Conservation (phyloP, 768 basidiomycete species). For the Macrocybe gigantea region DNA sequence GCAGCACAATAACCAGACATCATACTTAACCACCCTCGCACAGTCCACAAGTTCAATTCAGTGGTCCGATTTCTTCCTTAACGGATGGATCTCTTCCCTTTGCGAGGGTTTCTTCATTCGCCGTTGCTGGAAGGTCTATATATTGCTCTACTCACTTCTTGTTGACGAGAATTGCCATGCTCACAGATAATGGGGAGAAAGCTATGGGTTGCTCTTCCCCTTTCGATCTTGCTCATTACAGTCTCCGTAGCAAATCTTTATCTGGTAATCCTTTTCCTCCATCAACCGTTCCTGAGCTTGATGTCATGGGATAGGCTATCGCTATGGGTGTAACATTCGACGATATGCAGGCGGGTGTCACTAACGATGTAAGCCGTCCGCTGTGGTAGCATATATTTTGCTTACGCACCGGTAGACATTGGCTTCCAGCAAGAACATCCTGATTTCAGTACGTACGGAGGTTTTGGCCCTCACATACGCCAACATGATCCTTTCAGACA, state of each 20-base stretch:
- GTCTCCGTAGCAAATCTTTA: conserved; percentile 33
- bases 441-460: conserved; percentile 20
- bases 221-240: conserved; percentile 25
- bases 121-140: conserved; percentile 45
- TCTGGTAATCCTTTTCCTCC: conserved; percentile 20
- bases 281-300: background rate
- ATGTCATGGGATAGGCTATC: conserved; percentile 15
- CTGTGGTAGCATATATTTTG: background rate
- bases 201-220: conserved; percentile 27
- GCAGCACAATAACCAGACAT: no score
- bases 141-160: background rate
- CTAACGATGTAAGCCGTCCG: conserved; percentile 18
- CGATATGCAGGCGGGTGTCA: conserved; percentile 8
- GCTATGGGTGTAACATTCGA: conserved; percentile 23
- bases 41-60: conserved; percentile 33
- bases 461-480: background rate
- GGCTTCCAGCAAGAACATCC: conserved; percentile 18
- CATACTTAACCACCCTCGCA: background rate
- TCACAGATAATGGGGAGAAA: conserved; percentile 35
- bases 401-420: conserved; percentile 12
- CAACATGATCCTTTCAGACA: conserved; percentile 19
- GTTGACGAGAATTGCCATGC: background rate
- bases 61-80: conserved; percentile 42
- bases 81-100: conserved; percentile 38
- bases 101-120: conserved; percentile 45